These are phyloP conservation scores for Acer saccharum DNA, from an alignment of 345 rosid genomes.

Conservation along the genomic window DNA sequence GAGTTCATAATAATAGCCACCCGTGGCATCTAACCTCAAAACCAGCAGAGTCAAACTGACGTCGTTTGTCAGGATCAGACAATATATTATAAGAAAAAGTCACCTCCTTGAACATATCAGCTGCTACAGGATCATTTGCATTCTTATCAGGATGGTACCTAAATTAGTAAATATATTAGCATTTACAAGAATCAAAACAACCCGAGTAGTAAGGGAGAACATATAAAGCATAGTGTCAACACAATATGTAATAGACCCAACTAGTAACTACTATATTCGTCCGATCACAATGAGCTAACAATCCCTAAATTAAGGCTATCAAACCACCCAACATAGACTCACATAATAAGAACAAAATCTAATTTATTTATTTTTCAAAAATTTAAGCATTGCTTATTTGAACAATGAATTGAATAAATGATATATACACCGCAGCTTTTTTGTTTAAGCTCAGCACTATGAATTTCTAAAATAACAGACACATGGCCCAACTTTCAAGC, in stretches of 20 bases:
- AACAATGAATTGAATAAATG: background rate
- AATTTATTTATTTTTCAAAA: too few species aligned
- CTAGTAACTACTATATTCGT: background rate
- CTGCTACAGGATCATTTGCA: constrained; percentile 87
- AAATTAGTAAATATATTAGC: constrained; percentile 27
- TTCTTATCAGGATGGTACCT: constrained; percentile 99
- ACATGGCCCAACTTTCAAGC: background rate
- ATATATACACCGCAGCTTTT: background rate
- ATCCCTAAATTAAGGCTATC: background rate
- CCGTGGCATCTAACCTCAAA: constrained; percentile 72
- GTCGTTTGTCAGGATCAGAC: constrained; percentile 88
- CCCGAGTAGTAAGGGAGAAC: background rate
- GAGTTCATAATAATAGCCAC: background rate
- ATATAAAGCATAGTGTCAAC: background rate
- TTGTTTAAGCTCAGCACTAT: background rate
- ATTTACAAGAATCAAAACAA: constrained; percentile 5
- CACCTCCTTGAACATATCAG: constrained; percentile 93
- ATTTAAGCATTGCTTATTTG: background rate
- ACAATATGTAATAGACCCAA: background rate
- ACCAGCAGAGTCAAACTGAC: constrained; percentile 90
- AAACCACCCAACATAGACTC: background rate
- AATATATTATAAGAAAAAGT: constrained; percentile 90
- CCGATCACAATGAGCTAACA: background rate
- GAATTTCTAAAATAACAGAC: background rate
- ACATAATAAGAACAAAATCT: background rate